Base-by-base conservation (phyloP, 306 rosid species). In the Cicer pinnatifidum region DNA sequence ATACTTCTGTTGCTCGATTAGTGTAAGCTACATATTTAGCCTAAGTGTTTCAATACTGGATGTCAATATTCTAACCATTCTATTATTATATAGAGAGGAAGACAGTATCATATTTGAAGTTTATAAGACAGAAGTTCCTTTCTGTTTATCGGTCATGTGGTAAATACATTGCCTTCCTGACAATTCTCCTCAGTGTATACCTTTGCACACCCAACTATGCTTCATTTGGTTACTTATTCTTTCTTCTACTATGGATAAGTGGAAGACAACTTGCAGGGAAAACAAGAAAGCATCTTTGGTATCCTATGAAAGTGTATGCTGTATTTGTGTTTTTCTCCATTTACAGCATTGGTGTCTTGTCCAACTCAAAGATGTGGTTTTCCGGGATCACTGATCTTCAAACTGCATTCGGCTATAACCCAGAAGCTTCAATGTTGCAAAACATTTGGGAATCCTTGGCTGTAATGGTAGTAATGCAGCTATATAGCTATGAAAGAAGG, bases 401-500 rank as follows among this genome's bases (percentile, higher is more conserved):
- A 81, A 86, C 77, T 75, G 88, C 83, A 66, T 83, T 93, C 62
- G 98, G 98, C 19, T 93, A 86, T 77, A 69, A 90, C 69, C 81
- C 89, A 37, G 75, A 76, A 80, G 91, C 85, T 67, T 87, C 98
- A 72, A 65, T 57, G 74, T 80, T 89, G 75, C 80, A 81, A 75
- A 93, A 90, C 76, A 77, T 88, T 60, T 86, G 93, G 91, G 88
- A 89, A 73, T 86, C 98, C 59, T 76, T 93, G 75, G 97, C 98
- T 69, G 93, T 90, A 65, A 78, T 93, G 86, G 75, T 90, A 75
- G 97, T 90, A 77, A 90, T 93, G 98, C 97, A 93, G 76, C 90
- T 93, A 81, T 89, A 89, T 75, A 89, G 96, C 88, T 90, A 93
- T 68, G 98, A 89, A 77, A 93, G 96, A 86, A 84, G 91, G 82